A percentile compares a stretch with the other conserved stretches of the same genome.
phyloP scores from a whole-genome alignment of 805 yeast genomes.

The Starmerella potacharoeniae region DNA sequence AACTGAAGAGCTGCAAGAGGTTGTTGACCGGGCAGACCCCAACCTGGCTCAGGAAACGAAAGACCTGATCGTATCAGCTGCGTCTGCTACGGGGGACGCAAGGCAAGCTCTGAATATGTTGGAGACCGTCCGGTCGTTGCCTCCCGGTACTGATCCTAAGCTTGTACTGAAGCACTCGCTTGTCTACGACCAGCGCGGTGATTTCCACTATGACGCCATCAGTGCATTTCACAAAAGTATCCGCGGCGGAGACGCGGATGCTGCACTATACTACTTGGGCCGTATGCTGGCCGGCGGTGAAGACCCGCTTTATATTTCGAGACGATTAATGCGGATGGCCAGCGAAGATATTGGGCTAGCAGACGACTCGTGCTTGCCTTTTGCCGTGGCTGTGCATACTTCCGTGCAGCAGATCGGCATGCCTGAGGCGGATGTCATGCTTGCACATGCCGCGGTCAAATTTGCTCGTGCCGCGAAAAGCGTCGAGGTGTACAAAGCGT shows the following conservation, averaged over 20 bases:
- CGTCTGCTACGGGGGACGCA: conserved; percentile 70
- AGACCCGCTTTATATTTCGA: conserved; percentile 75
- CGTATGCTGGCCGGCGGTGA: conserved; percentile 91
- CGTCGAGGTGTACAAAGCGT: conserved; percentile 73
- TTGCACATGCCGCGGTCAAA: conserved; percentile 90
- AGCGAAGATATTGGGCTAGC: conserved; percentile 86
- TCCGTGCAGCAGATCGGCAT: conserved; percentile 83
- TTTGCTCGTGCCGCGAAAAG: conserved; percentile 78
- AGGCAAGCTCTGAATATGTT: conserved; percentile 69
- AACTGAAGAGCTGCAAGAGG: conserved; percentile 38
- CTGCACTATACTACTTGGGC: conserved; percentile 74
- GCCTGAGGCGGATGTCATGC: conserved; percentile 83
- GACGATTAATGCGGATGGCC: conserved; percentile 90
- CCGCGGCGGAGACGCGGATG: conserved; percentile 83
- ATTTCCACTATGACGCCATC: conserved; percentile 86
- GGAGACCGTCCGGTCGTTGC: conserved; percentile 39
- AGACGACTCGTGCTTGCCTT: conserved; percentile 74
- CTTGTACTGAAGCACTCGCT: conserved; percentile 39
- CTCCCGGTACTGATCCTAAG: conserved; percentile 26
- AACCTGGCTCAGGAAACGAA: conserved; percentile 46
- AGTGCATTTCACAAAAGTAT: conserved; percentile 91
- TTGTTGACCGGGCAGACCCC: conserved; percentile 49
- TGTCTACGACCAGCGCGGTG: conserved; percentile 78
- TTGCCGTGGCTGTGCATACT: conserved; percentile 74
- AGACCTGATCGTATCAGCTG: conserved; percentile 54